phyloP scores from a whole-genome alignment of 306 rosid species.

The Medicago lupulina region DNA sequence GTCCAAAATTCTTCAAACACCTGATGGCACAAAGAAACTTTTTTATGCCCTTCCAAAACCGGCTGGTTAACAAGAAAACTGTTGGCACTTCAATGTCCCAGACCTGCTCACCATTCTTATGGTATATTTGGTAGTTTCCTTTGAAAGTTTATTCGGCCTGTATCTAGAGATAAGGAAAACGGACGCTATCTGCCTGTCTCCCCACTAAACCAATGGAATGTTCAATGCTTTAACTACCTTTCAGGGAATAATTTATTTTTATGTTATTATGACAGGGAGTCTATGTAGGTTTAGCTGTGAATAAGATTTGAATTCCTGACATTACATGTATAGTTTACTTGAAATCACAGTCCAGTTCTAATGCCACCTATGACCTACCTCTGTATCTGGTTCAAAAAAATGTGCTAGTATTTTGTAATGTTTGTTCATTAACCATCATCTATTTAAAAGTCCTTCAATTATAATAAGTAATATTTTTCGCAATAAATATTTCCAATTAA shows the following conservation, averaged over 20 bases:
- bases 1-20: neutral
- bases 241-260: neutral
- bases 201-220: neutral
- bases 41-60: constrained; percentile 20
- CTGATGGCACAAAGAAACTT: constrained; percentile 24
- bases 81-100: constrained; percentile 11
- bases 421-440: neutral
- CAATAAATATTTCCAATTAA: neutral
- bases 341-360: neutral
- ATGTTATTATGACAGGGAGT: neutral
- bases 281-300: neutral
- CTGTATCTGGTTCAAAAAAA: neutral
- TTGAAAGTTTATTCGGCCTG: constrained; percentile 17
- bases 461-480: neutral
- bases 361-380: neutral
- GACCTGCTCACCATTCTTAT: neutral
- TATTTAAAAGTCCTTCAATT: neutral
- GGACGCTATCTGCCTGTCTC: neutral
- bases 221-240: neutral
- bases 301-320: neutral
- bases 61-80: constrained; percentile 24
- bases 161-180: constrained; percentile 14
- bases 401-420: constrained; percentile 1
- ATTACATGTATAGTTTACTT: neutral
- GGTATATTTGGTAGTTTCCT: neutral